Conservation (phyloP, 108 stramenopile genomes). For the Cyclotella baltica region DNA sequence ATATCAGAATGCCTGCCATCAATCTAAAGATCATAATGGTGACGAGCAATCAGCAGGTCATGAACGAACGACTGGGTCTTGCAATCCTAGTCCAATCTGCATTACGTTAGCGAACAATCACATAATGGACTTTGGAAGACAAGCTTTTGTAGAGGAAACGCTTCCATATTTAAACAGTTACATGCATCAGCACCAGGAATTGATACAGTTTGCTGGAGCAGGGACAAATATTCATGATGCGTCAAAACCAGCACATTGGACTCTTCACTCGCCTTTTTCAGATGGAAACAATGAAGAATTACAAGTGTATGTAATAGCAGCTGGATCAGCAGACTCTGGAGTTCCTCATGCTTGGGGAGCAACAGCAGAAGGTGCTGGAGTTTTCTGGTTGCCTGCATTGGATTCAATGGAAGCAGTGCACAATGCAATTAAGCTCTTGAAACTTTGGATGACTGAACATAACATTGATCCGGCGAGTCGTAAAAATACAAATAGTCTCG, state of each 20-base stretch:
- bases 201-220: constrained; percentile 8
- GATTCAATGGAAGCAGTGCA: constrained; percentile 6
- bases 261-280: neutral
- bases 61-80: neutral
- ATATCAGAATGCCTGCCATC: neutral
- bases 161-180: constrained; percentile 16
- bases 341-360: constrained; percentile 14
- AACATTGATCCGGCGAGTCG: neutral
- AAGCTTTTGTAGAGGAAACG: constrained; percentile 22
- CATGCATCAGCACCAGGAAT: neutral
- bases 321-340: constrained; percentile 15
- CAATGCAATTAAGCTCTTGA: constrained; percentile 10
- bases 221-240: constrained; percentile 15
- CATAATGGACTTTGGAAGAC: constrained; percentile 25
- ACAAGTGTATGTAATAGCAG: constrained; percentile 15
- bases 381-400: constrained; percentile 1
- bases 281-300: neutral
- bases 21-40: neutral
- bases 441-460: constrained; percentile 1
- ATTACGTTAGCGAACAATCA: constrained; percentile 37
- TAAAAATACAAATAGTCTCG: neutral
- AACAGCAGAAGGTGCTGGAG: constrained; percentile 10
- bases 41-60: neutral
- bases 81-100: constrained; percentile 11
- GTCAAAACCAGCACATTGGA: constrained; percentile 10